A percentile compares a stretch with the other conserved stretches of the same genome.
Conservation (phyloP, 2,329 filamentous ascomycete species). For the Orbilia brochopaga region DNA sequence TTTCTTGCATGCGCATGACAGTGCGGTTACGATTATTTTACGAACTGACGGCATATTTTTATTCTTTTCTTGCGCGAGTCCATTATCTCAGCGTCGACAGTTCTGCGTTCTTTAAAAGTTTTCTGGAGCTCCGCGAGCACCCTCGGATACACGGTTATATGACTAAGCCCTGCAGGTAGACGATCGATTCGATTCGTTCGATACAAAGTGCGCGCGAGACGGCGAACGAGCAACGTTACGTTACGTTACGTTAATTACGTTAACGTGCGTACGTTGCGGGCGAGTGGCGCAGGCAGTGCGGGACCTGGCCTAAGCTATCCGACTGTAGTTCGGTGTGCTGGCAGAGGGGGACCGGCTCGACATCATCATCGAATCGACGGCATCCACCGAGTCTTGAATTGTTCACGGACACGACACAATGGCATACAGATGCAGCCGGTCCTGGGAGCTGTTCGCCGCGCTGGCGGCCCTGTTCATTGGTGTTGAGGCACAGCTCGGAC, state of each 20-base stretch:
- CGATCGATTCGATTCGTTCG: neutral
- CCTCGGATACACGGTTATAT: neutral
- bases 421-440: constrained; percentile 33
- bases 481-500: constrained; percentile 28
- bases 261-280: too few relatives aligned
- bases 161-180: constrained; percentile 2
- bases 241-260: too few relatives aligned
- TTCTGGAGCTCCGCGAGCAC: neutral
- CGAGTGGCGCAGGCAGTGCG: neutral
- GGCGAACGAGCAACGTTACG: neutral
- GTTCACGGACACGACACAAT: constrained; percentile 8
- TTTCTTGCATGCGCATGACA: neutral
- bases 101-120: neutral
- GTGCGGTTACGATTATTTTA: neutral
- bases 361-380: neutral
- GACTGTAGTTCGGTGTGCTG: neutral
- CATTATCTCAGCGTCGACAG: neutral
- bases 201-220: too few relatives aligned
- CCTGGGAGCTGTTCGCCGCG: constrained; percentile 43
- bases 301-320: neutral
- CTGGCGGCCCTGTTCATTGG: constrained; percentile 32
- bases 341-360: neutral
- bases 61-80: neutral
- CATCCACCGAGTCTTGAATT: neutral
- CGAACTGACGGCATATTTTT: too few relatives aligned